These are phyloP conservation scores for Coccomyxa sp. DNA, from an alignment of 139 green algal species.

Conservation along the genomic window DNA sequence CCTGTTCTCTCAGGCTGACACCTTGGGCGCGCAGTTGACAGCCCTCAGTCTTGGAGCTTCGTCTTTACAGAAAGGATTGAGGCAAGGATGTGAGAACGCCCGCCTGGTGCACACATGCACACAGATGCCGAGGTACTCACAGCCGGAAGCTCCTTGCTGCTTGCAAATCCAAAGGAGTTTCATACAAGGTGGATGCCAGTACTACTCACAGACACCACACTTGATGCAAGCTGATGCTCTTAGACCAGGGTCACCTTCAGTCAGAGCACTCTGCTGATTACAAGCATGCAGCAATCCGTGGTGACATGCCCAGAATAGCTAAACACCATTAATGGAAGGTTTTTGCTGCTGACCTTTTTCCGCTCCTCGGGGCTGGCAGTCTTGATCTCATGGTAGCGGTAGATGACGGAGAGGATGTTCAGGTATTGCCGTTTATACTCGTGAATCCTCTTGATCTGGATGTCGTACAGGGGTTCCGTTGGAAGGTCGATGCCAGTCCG, in stretches of 20 bases:
- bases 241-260: too few relatives aligned
- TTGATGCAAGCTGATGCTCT: too few relatives aligned
- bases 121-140: too few relatives aligned
- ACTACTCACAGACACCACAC: too few relatives aligned
- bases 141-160: too few relatives aligned
- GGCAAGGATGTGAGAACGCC: too few relatives aligned
- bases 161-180: too few relatives aligned
- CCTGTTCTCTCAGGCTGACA: neutral
- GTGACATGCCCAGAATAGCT: neutral
- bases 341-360: too few relatives aligned
- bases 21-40: neutral
- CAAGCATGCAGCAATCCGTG: neutral
- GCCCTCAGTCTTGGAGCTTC: neutral
- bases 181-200: too few relatives aligned
- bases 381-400: slow-evolving; percentile 72
- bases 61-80: too few relatives aligned
- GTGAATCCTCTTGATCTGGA: slow-evolving; percentile 88
- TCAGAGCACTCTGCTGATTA: neutral
- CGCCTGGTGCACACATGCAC: too few relatives aligned
- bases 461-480: slow-evolving; percentile 84
- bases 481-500: slow-evolving; percentile 71
- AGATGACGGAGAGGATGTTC: slow-evolving; percentile 56
- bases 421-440: slow-evolving; percentile 82
- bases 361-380: slow-evolving; percentile 54
- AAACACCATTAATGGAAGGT: neutral